Base-by-base conservation (phyloP, 352 stramenopile genomes). In the Phytophthora nicotianae region DNA sequence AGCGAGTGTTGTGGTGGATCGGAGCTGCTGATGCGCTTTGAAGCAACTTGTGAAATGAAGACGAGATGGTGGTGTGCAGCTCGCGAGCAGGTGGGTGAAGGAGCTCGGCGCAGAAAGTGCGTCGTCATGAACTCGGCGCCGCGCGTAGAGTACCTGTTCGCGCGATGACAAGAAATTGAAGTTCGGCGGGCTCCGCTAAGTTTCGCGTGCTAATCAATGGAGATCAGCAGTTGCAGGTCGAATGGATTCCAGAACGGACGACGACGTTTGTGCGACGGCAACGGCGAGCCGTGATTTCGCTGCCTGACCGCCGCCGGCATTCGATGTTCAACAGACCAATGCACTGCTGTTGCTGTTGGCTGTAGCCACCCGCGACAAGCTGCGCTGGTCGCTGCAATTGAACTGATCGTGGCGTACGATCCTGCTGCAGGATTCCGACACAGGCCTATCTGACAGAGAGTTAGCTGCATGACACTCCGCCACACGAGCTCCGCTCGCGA, bases 41-140 rank as follows among this genome's bases (percentile, higher is more conserved):
- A 57, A 68, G 65, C 64, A 77, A 74, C 37, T 74, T 77, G 51
- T 20, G 52, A 58, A 77, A 66, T 77, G 69, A 71, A 64, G 35
- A 68, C 46, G n/a, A 48, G 26, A 29, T 10, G 16, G 41, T 58
- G 42, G 42, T 62, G 65, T 61, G 48, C 50, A 68, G 59, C 48
- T 75, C 24, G 32, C 23, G 64, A 68, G 55, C 42, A 67, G 43
- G 56, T 65, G 46, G 41, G 49, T 55, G 46, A 58, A 58, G 57
- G 3, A 66, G 58, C 59, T 41, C 38, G 29, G 48, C 42, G 62
- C 59, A 70, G 64, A 73, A 73, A 70, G 64, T 64, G 59, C 64
- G 64, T 61, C 38, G 20, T 5, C 40, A 14, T 60, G 45, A 52
- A 58, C 43, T 62, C 46, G 43, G 35, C 58, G 50, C 55, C 49